Conservation (phyloP, 2,329 filamentous ascomycete genomes). For the Ophiostoma australiae region DNA sequence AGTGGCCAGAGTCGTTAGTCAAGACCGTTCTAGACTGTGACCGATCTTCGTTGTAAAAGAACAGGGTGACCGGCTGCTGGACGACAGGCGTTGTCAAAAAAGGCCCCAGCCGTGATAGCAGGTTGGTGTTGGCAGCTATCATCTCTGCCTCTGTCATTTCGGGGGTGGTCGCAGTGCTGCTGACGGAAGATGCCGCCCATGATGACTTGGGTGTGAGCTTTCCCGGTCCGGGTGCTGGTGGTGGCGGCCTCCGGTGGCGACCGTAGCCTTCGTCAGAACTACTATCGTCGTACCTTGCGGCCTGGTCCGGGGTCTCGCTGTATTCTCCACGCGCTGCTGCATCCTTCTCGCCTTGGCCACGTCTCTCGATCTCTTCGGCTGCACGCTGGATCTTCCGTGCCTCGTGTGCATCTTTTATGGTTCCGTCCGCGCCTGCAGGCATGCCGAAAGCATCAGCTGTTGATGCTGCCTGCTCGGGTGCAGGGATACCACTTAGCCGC, state of each 20-base stretch:
- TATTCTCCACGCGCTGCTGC: constrained; percentile 67
- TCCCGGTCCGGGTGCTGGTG: constrained; percentile 13
- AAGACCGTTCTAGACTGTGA: constrained; percentile 79
- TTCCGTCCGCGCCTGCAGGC: constrained; percentile 24
- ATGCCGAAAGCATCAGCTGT: constrained; percentile 36
- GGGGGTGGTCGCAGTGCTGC: constrained; percentile 19
- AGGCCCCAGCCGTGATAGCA: constrained; percentile 81
- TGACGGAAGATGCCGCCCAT: constrained; percentile 31
- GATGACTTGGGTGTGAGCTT: constrained; percentile 28
- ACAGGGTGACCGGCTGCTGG: constrained; percentile 75
- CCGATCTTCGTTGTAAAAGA: constrained; percentile 84
- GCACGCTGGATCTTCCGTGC: constrained; percentile 66
- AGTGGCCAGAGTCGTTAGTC: constrained; percentile 88
- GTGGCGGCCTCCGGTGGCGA: not conserved
- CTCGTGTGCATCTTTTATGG: constrained; percentile 46
- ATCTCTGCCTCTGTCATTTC: not conserved
- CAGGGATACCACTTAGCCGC: constrained; percentile 79
- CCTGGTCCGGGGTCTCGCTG: constrained; percentile 55
- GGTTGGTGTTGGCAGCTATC: constrained; percentile 42
- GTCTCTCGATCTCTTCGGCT: constrained; percentile 69
- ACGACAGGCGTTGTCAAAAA: constrained; percentile 83
- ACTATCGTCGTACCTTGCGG: constrained; percentile 37
- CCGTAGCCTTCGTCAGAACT: constrained; percentile 37
- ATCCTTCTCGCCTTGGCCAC: constrained; percentile 65
- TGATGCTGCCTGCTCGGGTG: constrained; percentile 42